Conservation (phyloP, 2,329 filamentous ascomycete species). For the Helotiales sp. region DNA sequence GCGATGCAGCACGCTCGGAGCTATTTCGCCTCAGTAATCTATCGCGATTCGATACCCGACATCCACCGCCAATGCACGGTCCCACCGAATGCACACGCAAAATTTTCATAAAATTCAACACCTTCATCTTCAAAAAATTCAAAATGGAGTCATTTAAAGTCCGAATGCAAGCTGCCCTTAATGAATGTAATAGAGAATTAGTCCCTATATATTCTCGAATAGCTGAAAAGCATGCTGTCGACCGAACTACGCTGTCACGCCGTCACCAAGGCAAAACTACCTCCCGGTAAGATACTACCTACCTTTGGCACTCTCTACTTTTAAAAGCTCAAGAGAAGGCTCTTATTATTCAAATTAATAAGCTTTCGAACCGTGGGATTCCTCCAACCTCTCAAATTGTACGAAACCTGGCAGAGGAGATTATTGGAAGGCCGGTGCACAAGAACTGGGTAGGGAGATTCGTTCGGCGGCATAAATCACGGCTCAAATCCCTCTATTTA, state of each 20-base stretch:
- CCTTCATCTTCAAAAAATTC: too few species aligned
- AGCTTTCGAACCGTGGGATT: conserved; percentile 6
- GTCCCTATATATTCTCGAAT: too few species aligned
- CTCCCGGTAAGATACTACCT: not conserved
- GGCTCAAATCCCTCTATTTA: conserved; percentile 12
- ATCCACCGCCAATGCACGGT: too few species aligned
- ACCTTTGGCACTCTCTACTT: not conserved
- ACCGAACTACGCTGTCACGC: not conserved
- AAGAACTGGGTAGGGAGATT: conserved; percentile 17
- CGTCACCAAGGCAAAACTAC: not conserved
- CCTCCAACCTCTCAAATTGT: conserved; percentile 15
- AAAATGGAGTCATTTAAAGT: too few species aligned
- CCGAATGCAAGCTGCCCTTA: too few species aligned
- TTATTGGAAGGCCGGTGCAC: not conserved
- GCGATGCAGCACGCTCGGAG: too few species aligned
- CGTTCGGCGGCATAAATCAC: not conserved
- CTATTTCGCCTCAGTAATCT: too few species aligned
- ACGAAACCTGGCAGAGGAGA: conserved; percentile 15
- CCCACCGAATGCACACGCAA: too few species aligned
- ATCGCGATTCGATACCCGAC: too few species aligned
- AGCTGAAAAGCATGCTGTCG: not conserved
- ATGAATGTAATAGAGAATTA: too few species aligned
- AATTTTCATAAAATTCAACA: too few species aligned
- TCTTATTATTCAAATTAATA: conserved; percentile 12
- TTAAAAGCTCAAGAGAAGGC: not conserved